A percentile compares a stretch with the other conserved stretches of the same genome.
Evolutionary conservation across 805 yeast species (phyloP).

Genomic region (Zygoascus ofunaensis): DNA sequence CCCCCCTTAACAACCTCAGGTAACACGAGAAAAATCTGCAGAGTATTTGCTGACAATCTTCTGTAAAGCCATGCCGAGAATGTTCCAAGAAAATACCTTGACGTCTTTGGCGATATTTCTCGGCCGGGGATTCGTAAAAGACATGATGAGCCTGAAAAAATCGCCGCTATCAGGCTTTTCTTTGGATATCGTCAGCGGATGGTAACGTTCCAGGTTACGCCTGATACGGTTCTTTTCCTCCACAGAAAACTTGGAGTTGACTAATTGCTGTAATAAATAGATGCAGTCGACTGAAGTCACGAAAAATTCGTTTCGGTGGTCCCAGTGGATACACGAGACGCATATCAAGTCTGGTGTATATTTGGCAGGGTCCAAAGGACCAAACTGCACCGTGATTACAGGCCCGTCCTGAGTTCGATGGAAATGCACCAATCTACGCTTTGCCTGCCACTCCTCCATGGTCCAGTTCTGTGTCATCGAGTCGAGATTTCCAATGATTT

Average conservation of each 20-base stretch:
- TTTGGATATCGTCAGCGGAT: slow-evolving; percentile 52
- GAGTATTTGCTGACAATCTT: slow-evolving; percentile 53
- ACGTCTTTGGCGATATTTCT: slow-evolving; percentile 63
- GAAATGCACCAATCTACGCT: slow-evolving; percentile 43
- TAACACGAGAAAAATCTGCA: slow-evolving; percentile 16
- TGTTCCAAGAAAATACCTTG: slow-evolving; percentile 55
- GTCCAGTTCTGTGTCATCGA: slow-evolving; percentile 41
- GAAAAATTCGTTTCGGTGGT: slow-evolving; percentile 37
- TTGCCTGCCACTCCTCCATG: slow-evolving; percentile 32
- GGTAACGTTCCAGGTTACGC: slow-evolving; percentile 54
- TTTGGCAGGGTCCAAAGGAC: slow-evolving; percentile 31
- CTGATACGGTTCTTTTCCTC: slow-evolving; percentile 65
- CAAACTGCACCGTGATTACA: slow-evolving; percentile 32
- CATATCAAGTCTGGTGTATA: slow-evolving; percentile 36
- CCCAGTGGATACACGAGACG: slow-evolving; percentile 53
- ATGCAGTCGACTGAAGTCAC: slow-evolving; percentile 62
- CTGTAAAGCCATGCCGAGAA: slow-evolving; percentile 42
- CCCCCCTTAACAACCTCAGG: too few species aligned
- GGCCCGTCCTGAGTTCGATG: slow-evolving; percentile 31
- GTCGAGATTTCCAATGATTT: slow-evolving; percentile 24
- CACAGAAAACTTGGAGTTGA: slow-evolving; percentile 45
- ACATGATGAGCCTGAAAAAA: slow-evolving; percentile 46
- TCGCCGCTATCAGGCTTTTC: slow-evolving; percentile 31
- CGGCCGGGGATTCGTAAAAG: slow-evolving; percentile 54
- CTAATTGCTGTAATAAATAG: slow-evolving; percentile 45